Percentiles rank a stretch among this genome's conserved stretches.
Evolutionary conservation across 2,329 filamentous ascomycete species (phyloP).

Genomic region (Curvularia sp.): DNA sequence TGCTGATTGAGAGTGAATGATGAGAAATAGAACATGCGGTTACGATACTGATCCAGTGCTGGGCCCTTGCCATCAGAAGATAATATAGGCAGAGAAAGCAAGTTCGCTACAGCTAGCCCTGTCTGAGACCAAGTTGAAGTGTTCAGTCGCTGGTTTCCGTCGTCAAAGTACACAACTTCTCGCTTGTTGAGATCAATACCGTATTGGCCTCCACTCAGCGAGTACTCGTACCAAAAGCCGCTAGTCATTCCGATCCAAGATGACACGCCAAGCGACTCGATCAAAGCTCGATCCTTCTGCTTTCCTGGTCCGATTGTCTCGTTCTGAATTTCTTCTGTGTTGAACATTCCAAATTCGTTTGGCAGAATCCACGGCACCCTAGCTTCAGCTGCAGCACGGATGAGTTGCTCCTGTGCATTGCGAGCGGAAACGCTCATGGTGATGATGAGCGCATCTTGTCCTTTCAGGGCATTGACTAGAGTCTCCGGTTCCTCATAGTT

Average conservation of each 20-base stretch:
- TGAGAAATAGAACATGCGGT: slow-evolving; percentile 46
- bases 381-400: slow-evolving; percentile 48
- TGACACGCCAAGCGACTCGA: slow-evolving; percentile 32
- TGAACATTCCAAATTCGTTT: slow-evolving; percentile 49
- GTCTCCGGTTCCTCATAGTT: slow-evolving; percentile 58
- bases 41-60: slow-evolving; percentile 27
- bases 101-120: slow-evolving; percentile 41
- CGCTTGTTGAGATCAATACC: slow-evolving; percentile 49
- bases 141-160: slow-evolving; percentile 42
- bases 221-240: slow-evolving; percentile 50
- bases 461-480: slow-evolving; percentile 45
- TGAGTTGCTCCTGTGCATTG: slow-evolving; percentile 41
- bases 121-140: slow-evolving; percentile 43
- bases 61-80: slow-evolving; percentile 4
- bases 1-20: slow-evolving; percentile 48
- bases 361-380: slow-evolving; percentile 50
- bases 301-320: slow-evolving; percentile 20
- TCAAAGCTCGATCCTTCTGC: slow-evolving; percentile 16
- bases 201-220: slow-evolving; percentile 37
- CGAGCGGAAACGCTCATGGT: slow-evolving; percentile 40
- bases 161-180: slow-evolving; percentile 36
- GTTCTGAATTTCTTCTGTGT: slow-evolving; percentile 23
- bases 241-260: slow-evolving; percentile 37
- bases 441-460: slow-evolving; percentile 51
- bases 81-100: slow-evolving; percentile 44